These are phyloP conservation scores for Ustilago sp. DNA, from an alignment of 1,284 basidiomycete genomes.

Conservation along the genomic window DNA sequence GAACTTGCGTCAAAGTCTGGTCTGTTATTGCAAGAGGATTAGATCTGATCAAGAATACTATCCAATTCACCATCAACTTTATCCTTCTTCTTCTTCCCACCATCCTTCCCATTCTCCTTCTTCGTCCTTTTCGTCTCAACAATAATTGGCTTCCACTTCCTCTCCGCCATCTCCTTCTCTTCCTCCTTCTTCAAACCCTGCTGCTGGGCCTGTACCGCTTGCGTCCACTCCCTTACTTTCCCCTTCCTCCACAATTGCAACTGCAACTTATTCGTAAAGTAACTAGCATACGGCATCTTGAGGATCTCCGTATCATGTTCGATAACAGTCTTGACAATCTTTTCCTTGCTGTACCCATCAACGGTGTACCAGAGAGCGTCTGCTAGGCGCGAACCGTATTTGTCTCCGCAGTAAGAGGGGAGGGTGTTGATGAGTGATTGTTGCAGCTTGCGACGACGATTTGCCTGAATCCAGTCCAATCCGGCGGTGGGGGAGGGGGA, in stretches of 20 bases:
- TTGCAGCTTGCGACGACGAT: conserved; percentile 45
- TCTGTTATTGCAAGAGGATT: neutral
- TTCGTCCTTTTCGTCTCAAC: conserved; percentile 22
- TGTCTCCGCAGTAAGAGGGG: conserved; percentile 50
- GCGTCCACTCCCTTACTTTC: conserved; percentile 55
- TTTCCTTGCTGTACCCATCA: conserved; percentile 56
- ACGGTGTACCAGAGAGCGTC: conserved; percentile 58
- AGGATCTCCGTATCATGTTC: conserved; percentile 49
- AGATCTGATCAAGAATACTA: conserved; percentile 45
- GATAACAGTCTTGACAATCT: conserved; percentile 43
- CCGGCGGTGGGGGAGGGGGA: neutral
- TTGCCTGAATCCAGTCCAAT: conserved; percentile 16
- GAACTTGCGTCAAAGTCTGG: neutral
- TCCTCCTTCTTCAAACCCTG: neutral
- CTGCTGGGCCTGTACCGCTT: conserved; percentile 20
- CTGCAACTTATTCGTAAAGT: conserved; percentile 62
- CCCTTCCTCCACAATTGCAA: conserved; percentile 60
- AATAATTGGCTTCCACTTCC: conserved; percentile 14
- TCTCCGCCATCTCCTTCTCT: neutral
- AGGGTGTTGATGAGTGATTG: conserved; percentile 35
- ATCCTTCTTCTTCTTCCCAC: conserved; percentile 24
- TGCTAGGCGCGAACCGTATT: conserved; percentile 65
- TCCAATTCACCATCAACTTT: conserved; percentile 53
- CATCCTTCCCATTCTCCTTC: conserved; percentile 20
- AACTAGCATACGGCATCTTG: conserved; percentile 53